A percentile compares a stretch with the other conserved stretches of the same genome.
These are phyloP conservation scores for Nothophoma quercina DNA, from an alignment of 2,329 filamentous ascomycete species.

Conservation along the genomic window DNA sequence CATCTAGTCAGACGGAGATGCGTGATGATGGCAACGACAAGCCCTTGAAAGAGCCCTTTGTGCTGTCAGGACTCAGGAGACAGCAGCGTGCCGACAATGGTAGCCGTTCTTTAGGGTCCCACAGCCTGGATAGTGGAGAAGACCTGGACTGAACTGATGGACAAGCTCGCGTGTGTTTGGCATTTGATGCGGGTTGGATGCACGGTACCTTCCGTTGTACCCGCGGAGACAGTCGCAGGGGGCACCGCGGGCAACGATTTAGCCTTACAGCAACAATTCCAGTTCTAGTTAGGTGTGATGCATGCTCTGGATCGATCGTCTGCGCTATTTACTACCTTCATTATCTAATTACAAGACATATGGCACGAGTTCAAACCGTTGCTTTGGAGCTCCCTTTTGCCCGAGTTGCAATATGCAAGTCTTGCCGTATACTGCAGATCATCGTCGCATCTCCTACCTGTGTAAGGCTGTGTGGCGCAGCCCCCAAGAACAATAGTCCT, in stretches of 20 bases:
- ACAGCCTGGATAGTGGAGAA: not conserved
- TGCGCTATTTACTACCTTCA: constrained; percentile 15
- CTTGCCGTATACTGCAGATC: constrained; percentile 7
- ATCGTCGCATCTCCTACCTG: constrained; percentile 1
- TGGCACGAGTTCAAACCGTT: not conserved
- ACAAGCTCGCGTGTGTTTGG: constrained; percentile 3
- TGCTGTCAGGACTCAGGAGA: constrained; percentile 4
- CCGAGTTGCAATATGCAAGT: constrained; percentile 3
- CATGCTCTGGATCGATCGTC: constrained; percentile 8
- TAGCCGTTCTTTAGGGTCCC: not conserved
- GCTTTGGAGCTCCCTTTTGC: constrained; percentile 5
- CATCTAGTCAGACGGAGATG: not conserved
- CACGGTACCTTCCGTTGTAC: constrained; percentile 15
- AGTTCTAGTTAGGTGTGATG: constrained; percentile 6
- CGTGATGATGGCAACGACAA: not conserved
- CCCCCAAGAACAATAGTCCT: not conserved
- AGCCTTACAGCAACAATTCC: constrained; percentile 15
- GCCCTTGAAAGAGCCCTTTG: not conserved
- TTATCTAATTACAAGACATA: constrained; percentile 4
- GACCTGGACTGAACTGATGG: constrained; percentile 10
- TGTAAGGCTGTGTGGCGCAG: constrained; percentile 14
- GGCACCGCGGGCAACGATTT: not conserved
- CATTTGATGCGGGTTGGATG: constrained; percentile 2
- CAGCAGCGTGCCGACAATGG: not conserved
- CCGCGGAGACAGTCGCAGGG: constrained; percentile 9